Conservation (phyloP, 169 alveolate genomes). For the Eimeria brunetti region DNA sequence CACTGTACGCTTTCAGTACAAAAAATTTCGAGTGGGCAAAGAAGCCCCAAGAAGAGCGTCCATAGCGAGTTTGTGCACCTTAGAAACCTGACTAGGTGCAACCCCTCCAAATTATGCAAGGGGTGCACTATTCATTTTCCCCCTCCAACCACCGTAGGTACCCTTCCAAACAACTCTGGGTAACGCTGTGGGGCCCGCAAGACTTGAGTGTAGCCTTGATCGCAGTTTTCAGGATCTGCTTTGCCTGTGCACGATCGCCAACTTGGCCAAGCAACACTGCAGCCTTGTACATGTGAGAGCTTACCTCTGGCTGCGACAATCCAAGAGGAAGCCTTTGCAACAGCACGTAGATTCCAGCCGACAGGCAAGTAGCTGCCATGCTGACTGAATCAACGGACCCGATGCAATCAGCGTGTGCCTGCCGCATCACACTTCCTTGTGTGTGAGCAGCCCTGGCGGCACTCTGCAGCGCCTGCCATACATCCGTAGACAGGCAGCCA, state of each 20-base stretch:
- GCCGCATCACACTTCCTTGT: constrained; percentile 2
- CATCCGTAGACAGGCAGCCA: constrained; percentile 36
- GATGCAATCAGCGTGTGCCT: neutral
- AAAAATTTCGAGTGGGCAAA: neutral
- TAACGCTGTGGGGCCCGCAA: constrained; percentile 59
- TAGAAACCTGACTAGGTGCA: neutral
- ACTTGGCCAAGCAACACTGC: constrained; percentile 30
- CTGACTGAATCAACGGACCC: neutral
- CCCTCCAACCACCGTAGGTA: constrained; percentile 34
- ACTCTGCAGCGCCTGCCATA: constrained; percentile 34
- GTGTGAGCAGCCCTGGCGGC: constrained; percentile 60
- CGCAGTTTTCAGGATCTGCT: neutral
- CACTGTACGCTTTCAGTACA: neutral
- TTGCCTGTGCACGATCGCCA: neutral
- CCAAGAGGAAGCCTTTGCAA: constrained; percentile 53
- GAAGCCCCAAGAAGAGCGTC: neutral
- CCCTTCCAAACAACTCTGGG: neutral
- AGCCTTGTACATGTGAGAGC: constrained; percentile 44
- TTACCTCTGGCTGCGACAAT: constrained; percentile 37
- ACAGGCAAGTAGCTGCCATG: constrained; percentile 41
- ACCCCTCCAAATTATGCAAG: neutral
- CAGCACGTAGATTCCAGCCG: constrained; percentile 19
- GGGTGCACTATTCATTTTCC: neutral
- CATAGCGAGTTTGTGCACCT: neutral
- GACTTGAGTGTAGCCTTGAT: neutral